These are phyloP conservation scores for Carex cristatella DNA, from an alignment of 176 grass and related monocot species.

Conservation along the genomic window DNA sequence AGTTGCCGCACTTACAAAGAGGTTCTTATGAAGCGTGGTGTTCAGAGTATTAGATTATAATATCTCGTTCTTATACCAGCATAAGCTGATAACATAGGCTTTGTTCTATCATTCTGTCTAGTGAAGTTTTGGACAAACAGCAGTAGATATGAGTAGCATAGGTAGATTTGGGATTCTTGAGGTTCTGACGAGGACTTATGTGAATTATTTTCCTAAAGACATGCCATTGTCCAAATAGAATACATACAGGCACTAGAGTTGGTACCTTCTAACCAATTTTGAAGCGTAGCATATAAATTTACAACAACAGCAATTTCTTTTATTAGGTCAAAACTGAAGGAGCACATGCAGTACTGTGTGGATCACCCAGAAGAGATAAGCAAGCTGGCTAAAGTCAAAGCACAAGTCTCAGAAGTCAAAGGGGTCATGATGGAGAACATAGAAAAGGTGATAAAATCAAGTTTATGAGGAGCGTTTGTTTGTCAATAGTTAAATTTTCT, in stretches of 20 bases:
- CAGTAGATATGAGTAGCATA: neutral
- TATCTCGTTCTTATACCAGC: neutral
- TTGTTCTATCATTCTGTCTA: neutral
- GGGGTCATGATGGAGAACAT: constrained; percentile 98
- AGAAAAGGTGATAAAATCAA: constrained; percentile 58
- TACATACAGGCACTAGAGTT: neutral
- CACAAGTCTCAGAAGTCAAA: constrained; percentile 93
- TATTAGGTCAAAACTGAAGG: constrained; percentile 79
- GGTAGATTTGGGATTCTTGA: neutral
- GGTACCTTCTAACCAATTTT: neutral
- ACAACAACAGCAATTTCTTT: constrained; percentile 6
- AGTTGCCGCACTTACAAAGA: neutral
- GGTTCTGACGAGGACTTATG: neutral
- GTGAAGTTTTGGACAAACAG: neutral
- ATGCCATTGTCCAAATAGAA: neutral
- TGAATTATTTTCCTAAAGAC: neutral
- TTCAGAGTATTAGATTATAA: neutral
- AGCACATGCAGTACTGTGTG: constrained; percentile 93
- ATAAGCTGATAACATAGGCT: neutral
- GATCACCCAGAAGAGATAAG: constrained; percentile 87
- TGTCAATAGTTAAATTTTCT: constrained; percentile 11
- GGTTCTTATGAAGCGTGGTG: neutral
- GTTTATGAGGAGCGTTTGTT: neutral
- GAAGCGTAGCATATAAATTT: neutral
- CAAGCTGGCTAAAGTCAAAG: constrained; percentile 89